phyloP scores from a whole-genome alignment of 345 rosid genomes.

The Hibiscus tridactylites region DNA sequence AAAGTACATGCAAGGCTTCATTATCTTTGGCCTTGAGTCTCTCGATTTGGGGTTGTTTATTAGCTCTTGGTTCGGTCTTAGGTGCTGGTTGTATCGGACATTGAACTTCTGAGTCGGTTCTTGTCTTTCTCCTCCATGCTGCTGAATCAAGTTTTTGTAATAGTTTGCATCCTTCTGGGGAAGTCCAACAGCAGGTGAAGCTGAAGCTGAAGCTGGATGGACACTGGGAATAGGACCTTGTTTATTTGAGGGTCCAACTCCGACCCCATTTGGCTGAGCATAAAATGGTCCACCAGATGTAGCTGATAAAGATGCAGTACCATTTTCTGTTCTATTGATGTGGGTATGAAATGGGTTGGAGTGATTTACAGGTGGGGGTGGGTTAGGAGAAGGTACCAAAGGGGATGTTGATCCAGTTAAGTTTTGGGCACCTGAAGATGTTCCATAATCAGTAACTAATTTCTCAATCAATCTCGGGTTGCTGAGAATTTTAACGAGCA shows the following conservation, averaged over 20 bases:
- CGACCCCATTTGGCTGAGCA: conserved; percentile 36
- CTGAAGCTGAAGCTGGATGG: conserved; percentile 26
- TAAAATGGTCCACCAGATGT: conserved; percentile 44
- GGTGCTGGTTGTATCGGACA: conserved; percentile 32
- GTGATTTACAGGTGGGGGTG: conserved; percentile 16
- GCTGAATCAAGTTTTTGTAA: conserved; percentile 91
- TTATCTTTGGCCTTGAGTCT: conserved; percentile 57
- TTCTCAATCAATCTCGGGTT: conserved; percentile 71
- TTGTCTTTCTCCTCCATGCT: conserved; percentile 89
- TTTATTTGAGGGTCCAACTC: conserved; percentile 21
- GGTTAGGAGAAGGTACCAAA: conserved; percentile 12
- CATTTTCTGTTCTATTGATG: conserved; percentile 32
- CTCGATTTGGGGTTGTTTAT: conserved; percentile 45
- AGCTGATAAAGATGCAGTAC: conserved; percentile 21
- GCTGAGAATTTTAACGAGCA: conserved; percentile 72
- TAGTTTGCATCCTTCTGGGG: conserved; percentile 65
- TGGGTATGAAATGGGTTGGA: conserved; percentile 30
- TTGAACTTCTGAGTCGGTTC: conserved; percentile 46
- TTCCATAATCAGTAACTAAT: conserved; percentile 47
- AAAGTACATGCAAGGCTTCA: conserved; percentile 89
- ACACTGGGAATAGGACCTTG: conserved; percentile 25
- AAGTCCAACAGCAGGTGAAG: conserved; percentile 29
- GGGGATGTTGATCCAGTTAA: conserved; percentile 18
- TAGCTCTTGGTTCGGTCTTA: conserved; percentile 43
- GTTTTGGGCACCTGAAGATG: conserved; percentile 32